Base-by-base conservation (phyloP, 2,329 filamentous ascomycete species). In the Fusarium sp. region DNA sequence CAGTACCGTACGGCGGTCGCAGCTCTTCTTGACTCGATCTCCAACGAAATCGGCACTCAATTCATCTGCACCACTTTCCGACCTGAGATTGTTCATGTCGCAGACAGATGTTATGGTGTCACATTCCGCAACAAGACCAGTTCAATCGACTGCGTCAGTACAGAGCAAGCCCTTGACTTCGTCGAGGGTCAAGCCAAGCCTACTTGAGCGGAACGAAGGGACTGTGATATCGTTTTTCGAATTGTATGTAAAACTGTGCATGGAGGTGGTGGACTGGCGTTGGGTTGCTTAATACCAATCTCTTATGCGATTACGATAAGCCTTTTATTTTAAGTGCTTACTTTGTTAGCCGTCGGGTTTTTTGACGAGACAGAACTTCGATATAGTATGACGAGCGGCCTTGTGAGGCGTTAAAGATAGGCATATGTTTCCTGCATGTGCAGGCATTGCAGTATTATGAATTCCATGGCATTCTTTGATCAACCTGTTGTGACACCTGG, bases 61-160 rank as follows among this genome's bases (percentile, higher is more conserved):
- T 99, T 99, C 79, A 99, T 99, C 80, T 98, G 96, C 86, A 99
- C 96, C 6, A 99, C 96, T 4, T 99, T 99, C 88, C 87, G 96
- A 61, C 96, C 96, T 2, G 96, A 99, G 82, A 98, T 99, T 86
- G 88, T 99, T 69, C 89, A 92, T 66, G 94, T 98, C 22, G 96
- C 96, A 5, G 94, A 98, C 83, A 97, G 97, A 83, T 98, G 95
- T 82, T 99, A 99, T 80, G 96, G 96, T 66, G 96, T 99, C 54
- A 94, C 93, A 54, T 98, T 95, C 81, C 88, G 90, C 71, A 95
- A 94, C 81, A 98, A 98, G 87, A 97, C 94, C 71, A 97, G 93
- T 83, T 93, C 90, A 41, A 97, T 99, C 76, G 93, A 96, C 81
- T 95, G 95, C 55, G 94, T 98, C 52, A 91, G 89, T 68, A 89